A percentile compares a stretch with the other conserved stretches of the same genome.
Conservation (phyloP, 1,284 basidiomycete species). For the Cutaneotrichosporon daszewskae region DNA sequence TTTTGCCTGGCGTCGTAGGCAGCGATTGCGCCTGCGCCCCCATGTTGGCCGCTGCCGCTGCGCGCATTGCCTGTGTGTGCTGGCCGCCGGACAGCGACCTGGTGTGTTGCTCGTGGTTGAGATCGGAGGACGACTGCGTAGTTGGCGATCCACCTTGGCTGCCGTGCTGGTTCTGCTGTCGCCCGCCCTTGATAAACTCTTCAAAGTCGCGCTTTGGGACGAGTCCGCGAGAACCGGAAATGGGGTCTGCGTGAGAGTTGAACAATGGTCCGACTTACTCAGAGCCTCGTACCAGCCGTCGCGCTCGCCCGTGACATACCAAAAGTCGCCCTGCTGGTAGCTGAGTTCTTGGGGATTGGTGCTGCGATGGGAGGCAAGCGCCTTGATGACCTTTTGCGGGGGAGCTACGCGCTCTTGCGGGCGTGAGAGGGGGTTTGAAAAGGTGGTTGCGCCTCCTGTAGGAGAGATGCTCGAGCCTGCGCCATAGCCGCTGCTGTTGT, state of each 20-base stretch:
- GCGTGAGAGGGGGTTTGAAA: slow-evolving; percentile 59
- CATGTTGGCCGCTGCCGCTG: too few species aligned
- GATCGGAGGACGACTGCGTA: too few species aligned
- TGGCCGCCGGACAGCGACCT: too few species aligned
- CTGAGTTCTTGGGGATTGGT: slow-evolving; percentile 78
- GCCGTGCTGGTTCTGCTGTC: slow-evolving; percentile 4
- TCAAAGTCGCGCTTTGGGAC: slow-evolving; percentile 84
- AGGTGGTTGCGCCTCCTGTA: slow-evolving; percentile 9
- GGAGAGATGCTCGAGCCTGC: too few species aligned
- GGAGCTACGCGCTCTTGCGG: slow-evolving; percentile 66
- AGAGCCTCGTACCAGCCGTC: slow-evolving; percentile 73
- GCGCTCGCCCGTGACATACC: slow-evolving; percentile 80
- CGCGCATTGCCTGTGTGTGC: too few species aligned
- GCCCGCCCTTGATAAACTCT: slow-evolving; percentile 68
- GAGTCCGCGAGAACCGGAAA: slow-evolving; percentile 82
- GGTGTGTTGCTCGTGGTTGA: too few species aligned
- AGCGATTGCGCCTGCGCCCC: too few species aligned
- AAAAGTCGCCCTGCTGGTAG: slow-evolving; percentile 94
- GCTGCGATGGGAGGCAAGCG: slow-evolving; percentile 64
- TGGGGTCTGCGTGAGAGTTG: slow-evolving; percentile 57
- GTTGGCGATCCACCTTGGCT: not conserved
- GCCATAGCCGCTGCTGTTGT: too few species aligned
- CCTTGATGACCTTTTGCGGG: slow-evolving; percentile 93
- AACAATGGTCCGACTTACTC: slow-evolving; percentile 48
- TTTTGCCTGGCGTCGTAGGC: slow-evolving; percentile 12